Evolutionary conservation across 352 stramenopile genomes (phyloP).

Genomic region (Globisporangium okanoganense): DNA sequence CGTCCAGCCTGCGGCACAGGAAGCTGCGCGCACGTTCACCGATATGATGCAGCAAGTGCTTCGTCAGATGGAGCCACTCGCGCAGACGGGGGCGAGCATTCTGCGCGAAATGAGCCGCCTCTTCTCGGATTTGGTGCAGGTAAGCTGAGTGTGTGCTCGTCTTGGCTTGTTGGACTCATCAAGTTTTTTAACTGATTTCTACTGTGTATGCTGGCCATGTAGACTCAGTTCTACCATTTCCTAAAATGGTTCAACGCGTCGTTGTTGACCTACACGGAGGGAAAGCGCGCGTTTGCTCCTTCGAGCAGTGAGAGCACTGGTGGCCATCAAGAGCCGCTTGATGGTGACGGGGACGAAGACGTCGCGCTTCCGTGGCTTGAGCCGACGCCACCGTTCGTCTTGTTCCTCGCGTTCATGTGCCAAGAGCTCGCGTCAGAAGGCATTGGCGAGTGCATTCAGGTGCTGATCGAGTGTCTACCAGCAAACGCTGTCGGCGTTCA

Average conservation of each 20-base stretch:
- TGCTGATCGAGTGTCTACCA: slow-evolving; percentile 69
- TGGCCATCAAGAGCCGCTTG: slow-evolving; percentile 5
- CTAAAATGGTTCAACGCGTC: slow-evolving; percentile 77
- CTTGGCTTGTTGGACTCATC: neutral
- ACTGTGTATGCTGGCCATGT: neutral
- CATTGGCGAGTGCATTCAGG: slow-evolving; percentile 66
- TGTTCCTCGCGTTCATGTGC: slow-evolving; percentile 72
- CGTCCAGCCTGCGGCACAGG: slow-evolving; percentile 51
- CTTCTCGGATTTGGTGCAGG: slow-evolving; percentile 79
- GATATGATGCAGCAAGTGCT: slow-evolving; percentile 80
- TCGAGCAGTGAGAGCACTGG: neutral
- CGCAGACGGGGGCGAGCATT: slow-evolving; percentile 60
- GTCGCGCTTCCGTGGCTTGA: slow-evolving; percentile 51
- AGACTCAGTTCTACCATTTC: slow-evolving; percentile 78
- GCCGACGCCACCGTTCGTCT: slow-evolving; percentile 55
- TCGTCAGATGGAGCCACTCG: slow-evolving; percentile 72
- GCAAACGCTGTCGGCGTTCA: slow-evolving; percentile 16
- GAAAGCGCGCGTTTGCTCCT: slow-evolving; percentile 47
- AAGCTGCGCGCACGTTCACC: slow-evolving; percentile 48
- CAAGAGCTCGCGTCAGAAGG: slow-evolving; percentile 57
- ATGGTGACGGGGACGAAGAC: slow-evolving; percentile 25
- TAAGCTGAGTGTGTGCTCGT: slow-evolving; percentile 9
- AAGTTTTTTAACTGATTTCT: neutral
- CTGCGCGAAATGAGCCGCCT: slow-evolving; percentile 65
- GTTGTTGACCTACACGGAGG: slow-evolving; percentile 64